Base-by-base conservation (phyloP, 2,329 filamentous ascomycete species). In the Daldinia eschscholtzii region DNA sequence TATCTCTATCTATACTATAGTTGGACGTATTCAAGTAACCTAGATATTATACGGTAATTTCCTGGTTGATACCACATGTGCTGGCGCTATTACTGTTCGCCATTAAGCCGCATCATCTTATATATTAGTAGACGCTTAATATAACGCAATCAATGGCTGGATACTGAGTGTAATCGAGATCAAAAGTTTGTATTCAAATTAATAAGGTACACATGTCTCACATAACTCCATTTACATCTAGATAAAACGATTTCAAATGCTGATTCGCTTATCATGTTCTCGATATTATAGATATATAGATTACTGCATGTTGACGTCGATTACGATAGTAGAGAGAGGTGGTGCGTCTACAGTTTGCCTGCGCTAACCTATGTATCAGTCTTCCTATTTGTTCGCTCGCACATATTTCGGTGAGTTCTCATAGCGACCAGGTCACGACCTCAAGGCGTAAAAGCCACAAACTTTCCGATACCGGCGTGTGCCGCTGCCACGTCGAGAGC, bases 401-500 rank as follows among this genome's bases (percentile, higher is more conserved):
- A 15, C 20, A 6, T 48, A 15, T n/a, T 12, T 15, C 12, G 5
- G 23, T 3, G 6, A 20, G 23, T 28, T 10, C 23, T 26, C 23
- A 7, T n/a, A 28, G n/a, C 6, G 13, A 9, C 13, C 20, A 6
- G 13, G 23, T 28, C 20, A 28, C 44, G 15, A n/a, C 59, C 20
- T 68, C 23, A 73, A 20, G 56, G 70, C 15, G 70, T 42, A 10
- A 75, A 28, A 26, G 56, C 64, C 15, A 75, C 72, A 44, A 67
- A 71, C 18, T 70, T 70, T 3, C 69, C 73, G 59, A 74, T 55
- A n/a, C 70, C 70, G 20, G 58, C 64, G 23, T 73, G 70, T 41
- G 66, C 61, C 0, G 67, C 69, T 12, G 66, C 74, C 9, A 15
- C 42, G 13, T 73, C 67, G 33, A 76, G 67, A 26, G 70, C 72